Evolutionary conservation across 768 basidiomycete genomes (phyloP), one percentile per base, ranked within the genome.

Genomic region (Amanita exitialis): DNA sequence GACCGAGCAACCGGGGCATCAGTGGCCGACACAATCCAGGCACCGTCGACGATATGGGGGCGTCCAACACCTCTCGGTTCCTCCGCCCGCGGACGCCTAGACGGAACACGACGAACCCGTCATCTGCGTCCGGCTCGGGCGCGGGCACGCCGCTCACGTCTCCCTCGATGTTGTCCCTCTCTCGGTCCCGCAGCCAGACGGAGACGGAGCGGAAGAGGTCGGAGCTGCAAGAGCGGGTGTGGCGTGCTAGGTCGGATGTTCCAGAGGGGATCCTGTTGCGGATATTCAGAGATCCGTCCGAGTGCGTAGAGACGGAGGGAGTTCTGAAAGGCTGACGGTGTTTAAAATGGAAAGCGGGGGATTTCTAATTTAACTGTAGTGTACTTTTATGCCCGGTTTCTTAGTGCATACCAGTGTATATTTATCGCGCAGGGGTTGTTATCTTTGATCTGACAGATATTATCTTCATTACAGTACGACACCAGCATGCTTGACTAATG

Each of bases 151-250:
- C 47, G 3, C 47, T 18, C 16, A 3, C 36, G 18, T 48, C 47
- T 6, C 23, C 47, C 2, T 48, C 47, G 6, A 13, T 48, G 15
- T 10, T 27, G 13, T 39, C 47, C 23, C 25, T 48, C 1, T 47
- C 46, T 16, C 37, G 23, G 13, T 25, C 10, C 12, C 47, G 39
- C 32, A 12, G 7, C 2, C 36, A 28, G 44, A 13, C 35, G 12
- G 28, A 47, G 18, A 15, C n/a, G 7, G 46, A 53, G 37, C 47
- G 25, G 15, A 46, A 47, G 30, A 41, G 52, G 25, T 15, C 23
- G 0, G 52, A 53, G 45, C 15, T 53, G 27, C 52, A 53, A 53
- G 36, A 46, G 20, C 35, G 52, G 21, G 52, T 47, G 36, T 53
- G 52, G 52, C 35, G 46, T 15, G 52, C 52, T 7, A 38, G 52